phyloP scores from a whole-genome alignment of 2,329 filamentous ascomycete species.

The Aspergillus proliferans region DNA sequence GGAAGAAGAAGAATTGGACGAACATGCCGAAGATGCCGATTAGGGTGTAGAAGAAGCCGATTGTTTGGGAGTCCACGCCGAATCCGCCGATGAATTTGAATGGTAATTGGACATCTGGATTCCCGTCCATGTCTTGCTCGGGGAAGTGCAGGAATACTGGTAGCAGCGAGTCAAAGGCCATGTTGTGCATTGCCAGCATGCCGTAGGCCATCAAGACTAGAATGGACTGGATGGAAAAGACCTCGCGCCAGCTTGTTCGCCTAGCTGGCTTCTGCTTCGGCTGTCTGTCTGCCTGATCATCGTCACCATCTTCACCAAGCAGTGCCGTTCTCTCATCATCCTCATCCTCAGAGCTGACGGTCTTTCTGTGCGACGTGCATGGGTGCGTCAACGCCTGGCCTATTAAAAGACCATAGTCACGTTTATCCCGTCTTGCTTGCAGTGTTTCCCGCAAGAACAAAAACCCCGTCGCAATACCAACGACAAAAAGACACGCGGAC shows the following conservation, averaged over 20 bases:
- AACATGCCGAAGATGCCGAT: slow-evolving; percentile 75
- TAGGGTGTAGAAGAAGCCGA: slow-evolving; percentile 78
- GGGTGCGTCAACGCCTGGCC: slow-evolving; percentile 58
- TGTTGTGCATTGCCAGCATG: slow-evolving; percentile 71
- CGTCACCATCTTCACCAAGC: slow-evolving; percentile 18
- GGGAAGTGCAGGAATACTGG: slow-evolving; percentile 84
- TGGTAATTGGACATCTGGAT: slow-evolving; percentile 57
- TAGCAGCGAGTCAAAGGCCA: slow-evolving; percentile 80
- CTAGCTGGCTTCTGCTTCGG: slow-evolving; percentile 6
- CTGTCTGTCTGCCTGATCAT: slow-evolving; percentile 3
- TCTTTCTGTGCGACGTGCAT: slow-evolving; percentile 23
- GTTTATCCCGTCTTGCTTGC: slow-evolving; percentile 59
- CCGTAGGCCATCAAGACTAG: slow-evolving; percentile 74
- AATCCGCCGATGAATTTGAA: slow-evolving; percentile 81
- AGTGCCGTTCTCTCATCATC: slow-evolving; percentile 29
- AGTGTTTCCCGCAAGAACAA: slow-evolving; percentile 86
- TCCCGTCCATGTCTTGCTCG: slow-evolving; percentile 46
- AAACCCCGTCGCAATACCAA: slow-evolving; percentile 66
- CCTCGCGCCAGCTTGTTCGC: slow-evolving; percentile 50
- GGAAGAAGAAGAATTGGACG: slow-evolving; percentile 82
- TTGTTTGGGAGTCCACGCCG: slow-evolving; percentile 64
- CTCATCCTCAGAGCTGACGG: slow-evolving; percentile 6
- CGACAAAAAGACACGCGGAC: slow-evolving; percentile 66
- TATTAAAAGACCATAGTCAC: slow-evolving; percentile 69
- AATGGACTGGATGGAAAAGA: slow-evolving; percentile 67